Conservation (phyloP, 176 grass and related monocot genomes). For the Bonia amplexicaulis region DNA sequence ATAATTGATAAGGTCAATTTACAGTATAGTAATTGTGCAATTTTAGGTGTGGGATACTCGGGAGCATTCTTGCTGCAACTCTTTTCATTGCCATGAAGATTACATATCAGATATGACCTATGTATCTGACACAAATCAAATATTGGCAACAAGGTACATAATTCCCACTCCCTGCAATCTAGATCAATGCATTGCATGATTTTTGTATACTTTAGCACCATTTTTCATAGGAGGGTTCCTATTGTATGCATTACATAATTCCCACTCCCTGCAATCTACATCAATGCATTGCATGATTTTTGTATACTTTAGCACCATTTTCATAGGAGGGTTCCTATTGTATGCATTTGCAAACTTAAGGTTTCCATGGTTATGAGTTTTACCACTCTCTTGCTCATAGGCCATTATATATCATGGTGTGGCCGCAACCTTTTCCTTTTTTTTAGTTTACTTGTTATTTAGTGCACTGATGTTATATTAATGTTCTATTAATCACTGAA, state of each 20-base stretch:
- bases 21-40: neutral
- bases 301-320: neutral
- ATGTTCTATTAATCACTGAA: neutral
- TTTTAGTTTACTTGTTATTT: conserved; percentile 17
- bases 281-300: neutral
- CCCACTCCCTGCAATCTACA: neutral
- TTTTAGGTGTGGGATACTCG: conserved; percentile 90
- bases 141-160: conserved; percentile 74
- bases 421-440: neutral
- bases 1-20: neutral
- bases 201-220: neutral
- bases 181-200: neutral
- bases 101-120: conserved; percentile 87
- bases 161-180: neutral
- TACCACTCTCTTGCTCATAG: neutral
- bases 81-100: conserved; percentile 89
- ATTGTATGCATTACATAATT: conserved; percentile 3
- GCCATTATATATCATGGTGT: neutral
- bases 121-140: conserved; percentile 67
- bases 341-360: neutral
- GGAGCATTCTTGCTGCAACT: conserved; percentile 71
- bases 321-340: neutral
- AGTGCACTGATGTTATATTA: neutral
- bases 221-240: neutral
- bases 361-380: neutral